Percentiles rank a stretch among this genome's conserved stretches.
These are phyloP conservation scores for Podaxis pistillaris DNA, from an alignment of 768 basidiomycete species.

Conservation along the genomic window DNA sequence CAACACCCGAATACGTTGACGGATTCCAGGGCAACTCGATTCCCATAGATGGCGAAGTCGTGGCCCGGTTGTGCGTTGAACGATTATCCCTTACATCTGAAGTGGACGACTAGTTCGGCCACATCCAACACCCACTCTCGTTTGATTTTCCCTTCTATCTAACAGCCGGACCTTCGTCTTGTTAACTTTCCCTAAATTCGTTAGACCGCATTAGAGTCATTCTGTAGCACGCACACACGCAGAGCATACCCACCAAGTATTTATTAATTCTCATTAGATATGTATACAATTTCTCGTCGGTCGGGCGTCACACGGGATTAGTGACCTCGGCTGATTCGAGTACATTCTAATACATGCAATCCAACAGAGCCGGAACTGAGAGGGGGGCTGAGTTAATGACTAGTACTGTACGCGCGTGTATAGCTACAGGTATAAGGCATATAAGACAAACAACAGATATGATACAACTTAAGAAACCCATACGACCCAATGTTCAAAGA, in stretches of 20 bases:
- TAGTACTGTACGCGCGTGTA: background rate
- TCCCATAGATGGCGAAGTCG: conserved; percentile 71
- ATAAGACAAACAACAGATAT: background rate
- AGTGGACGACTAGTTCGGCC: conserved; percentile 49
- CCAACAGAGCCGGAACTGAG: background rate
- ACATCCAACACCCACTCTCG: background rate
- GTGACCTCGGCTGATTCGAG: background rate
- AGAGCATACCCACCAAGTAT: background rate
- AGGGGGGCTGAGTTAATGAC: no score
- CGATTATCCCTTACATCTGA: conserved; percentile 57
- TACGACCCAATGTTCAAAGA: background rate
- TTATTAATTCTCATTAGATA: background rate
- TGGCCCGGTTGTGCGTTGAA: conserved; percentile 59
- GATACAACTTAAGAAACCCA: background rate
- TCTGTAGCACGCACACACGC: background rate
- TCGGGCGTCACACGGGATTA: background rate
- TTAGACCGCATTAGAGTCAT: background rate
- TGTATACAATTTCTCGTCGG: background rate
- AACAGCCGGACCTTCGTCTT: background rate
- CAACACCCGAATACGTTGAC: conserved; percentile 69
- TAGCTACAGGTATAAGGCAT: background rate
- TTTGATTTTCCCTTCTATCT: background rate
- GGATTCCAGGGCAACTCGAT: conserved; percentile 91
- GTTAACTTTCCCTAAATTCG: background rate
- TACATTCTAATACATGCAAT: background rate